Base-by-base conservation (phyloP, 352 stramenopile genomes). In the Phytophthora multivora region DNA sequence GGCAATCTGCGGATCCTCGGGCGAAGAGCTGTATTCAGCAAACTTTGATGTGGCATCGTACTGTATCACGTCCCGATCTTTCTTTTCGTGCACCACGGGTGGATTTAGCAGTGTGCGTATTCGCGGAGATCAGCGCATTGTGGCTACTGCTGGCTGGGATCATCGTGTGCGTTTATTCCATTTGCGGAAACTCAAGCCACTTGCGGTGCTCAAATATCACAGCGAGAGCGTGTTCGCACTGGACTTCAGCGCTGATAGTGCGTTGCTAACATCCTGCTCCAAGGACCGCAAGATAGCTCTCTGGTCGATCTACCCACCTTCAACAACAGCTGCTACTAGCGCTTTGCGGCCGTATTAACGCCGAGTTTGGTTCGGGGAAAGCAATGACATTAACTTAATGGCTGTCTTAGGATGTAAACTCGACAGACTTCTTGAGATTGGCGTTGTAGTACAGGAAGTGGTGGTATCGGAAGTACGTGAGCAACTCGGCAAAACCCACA, bases 371-470 rank as follows among this genome's bases (percentile, higher is more conserved):
- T 13, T 39, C 28, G 57, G 18, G 43, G 10, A 50, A 39, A 39
- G 9, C 15, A 49, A 42, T 60, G 31, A 2, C 35, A 59, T 69
- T 70, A 71, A 67, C 19, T 73, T 63, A 71, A 40, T n/a, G 7
- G 33, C 28, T 28, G 19, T 49, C 18, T 68, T 49, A 77, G 16
- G 80, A 78, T 7, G 83, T 86, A 54, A 94, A 94, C 57, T 95
- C 84, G 64, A 93, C 86, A 38, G 86, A 91, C 58, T 89, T 89
- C 52, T 93, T 93, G 50, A 95, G 72, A 55, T 95, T 95, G 31
- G 79, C 78, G 66, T 93, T 93, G 80, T 95, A 95, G 62, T 95
- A 95, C 15, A 95, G 69, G 61, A 93, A 95, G 55, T 93, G 79
- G 40, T 95, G 86, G 63, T 89, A 95, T 16, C 85, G 86, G 62